Conservation (phyloP, 2,329 filamentous ascomycete genomes). For the Cordyceps cicadae region DNA sequence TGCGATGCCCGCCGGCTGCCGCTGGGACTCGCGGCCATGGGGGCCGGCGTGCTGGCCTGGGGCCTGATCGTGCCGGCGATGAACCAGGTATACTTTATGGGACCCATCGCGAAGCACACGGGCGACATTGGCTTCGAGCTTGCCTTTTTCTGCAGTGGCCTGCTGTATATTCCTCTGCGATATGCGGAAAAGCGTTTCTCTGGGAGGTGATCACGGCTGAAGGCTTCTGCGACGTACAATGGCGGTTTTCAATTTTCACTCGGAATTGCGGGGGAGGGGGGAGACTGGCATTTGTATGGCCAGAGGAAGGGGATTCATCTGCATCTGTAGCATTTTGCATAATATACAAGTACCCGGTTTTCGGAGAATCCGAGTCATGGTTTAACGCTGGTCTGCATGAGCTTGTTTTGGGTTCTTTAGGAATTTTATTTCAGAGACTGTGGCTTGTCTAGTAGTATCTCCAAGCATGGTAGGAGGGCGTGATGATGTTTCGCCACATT, state of each 20-base stretch:
- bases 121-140: constrained; percentile 61
- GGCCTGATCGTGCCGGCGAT: constrained; percentile 51
- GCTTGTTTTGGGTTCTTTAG: no score
- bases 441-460: no score
- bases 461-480: no score
- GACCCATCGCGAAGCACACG: constrained; percentile 49
- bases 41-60: constrained; percentile 37
- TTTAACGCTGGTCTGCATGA: no score
- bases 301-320: no score
- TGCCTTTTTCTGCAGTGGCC: constrained; percentile 43
- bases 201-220: constrained; percentile 16
- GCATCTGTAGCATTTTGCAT: no score
- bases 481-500: no score
- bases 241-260: neutral
- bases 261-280: no score
- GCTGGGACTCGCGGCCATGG: constrained; percentile 38
- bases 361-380: no score
- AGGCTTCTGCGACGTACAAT: neutral
- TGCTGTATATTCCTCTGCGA: constrained; percentile 40
- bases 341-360: no score
- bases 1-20: constrained; percentile 37
- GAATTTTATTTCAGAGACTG: no score
- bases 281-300: no score
- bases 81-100: constrained; percentile 52
- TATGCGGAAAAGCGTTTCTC: constrained; percentile 34